phyloP scores from a whole-genome alignment of 352 stramenopile species.

The Pythium volutum region DNA sequence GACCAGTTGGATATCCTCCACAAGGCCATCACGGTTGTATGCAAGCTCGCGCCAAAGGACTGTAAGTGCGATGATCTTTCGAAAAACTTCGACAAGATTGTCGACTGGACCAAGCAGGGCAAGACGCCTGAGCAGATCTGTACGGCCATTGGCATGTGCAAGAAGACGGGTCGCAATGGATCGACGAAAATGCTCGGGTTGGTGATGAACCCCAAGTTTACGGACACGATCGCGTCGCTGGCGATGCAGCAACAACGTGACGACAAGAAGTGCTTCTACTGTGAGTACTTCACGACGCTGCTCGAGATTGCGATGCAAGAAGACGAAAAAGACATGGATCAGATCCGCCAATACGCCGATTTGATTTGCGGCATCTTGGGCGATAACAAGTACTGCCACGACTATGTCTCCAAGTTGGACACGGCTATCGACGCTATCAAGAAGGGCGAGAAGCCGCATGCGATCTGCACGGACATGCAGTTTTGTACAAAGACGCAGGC shows the following conservation, averaged over 20 bases:
- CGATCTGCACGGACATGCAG: constrained; percentile 53
- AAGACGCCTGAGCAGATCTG: constrained; percentile 49
- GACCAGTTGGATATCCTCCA: constrained; percentile 43
- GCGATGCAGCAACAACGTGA: neutral
- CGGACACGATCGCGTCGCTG: constrained; percentile 1
- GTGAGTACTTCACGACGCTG: constrained; percentile 62
- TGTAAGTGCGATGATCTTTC: constrained; percentile 48
- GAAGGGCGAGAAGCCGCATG: constrained; percentile 53
- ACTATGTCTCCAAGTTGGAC: constrained; percentile 65
- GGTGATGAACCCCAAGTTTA: neutral
- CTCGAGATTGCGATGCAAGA: constrained; percentile 57
- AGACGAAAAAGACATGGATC: constrained; percentile 45
- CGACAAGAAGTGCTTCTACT: constrained; percentile 62
- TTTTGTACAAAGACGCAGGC: constrained; percentile 32
- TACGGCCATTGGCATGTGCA: constrained; percentile 37
- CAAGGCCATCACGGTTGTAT: constrained; percentile 37
- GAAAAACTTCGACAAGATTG: constrained; percentile 56
- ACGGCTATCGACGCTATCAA: constrained; percentile 56
- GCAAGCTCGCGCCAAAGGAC: constrained; percentile 34
- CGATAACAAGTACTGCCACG: constrained; percentile 54
- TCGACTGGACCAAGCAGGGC: constrained; percentile 47
- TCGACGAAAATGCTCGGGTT: neutral
- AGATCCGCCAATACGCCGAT: constrained; percentile 66
- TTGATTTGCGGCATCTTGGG: constrained; percentile 75
- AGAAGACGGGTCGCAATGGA: constrained; percentile 3